Evolutionary conservation across 23 red algal species (phyloP).

Genomic region (Gracilariopsis chorda): DNA sequence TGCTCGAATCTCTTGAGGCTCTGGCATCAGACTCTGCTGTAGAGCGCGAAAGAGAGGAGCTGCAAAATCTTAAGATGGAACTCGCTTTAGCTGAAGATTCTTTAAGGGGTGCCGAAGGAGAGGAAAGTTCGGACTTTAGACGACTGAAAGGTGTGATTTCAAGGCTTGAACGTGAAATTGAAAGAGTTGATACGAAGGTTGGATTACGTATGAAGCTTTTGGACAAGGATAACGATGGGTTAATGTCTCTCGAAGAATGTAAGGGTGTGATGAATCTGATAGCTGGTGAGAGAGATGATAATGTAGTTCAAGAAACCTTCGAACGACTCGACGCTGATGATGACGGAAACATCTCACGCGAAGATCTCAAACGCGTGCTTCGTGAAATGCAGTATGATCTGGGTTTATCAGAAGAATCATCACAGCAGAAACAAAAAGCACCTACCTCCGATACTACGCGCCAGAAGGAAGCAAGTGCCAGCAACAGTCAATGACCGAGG

Average conservation of each 20-base stretch:
- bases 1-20: constrained; percentile 78
- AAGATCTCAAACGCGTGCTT: constrained; percentile 75
- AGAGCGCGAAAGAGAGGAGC: constrained; percentile 76
- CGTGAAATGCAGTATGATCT: constrained; percentile 53
- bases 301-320: constrained; percentile 70
- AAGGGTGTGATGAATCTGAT: constrained; percentile 49
- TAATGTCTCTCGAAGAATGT: constrained; percentile 87
- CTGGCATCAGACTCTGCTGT: constrained; percentile 79
- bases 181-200: constrained; percentile 87
- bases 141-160: constrained; percentile 64
- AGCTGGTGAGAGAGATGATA: constrained; percentile 65
- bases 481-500: too few relatives aligned
- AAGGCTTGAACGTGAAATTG: constrained; percentile 85
- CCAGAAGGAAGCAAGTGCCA: background rate
- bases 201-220: constrained; percentile 91
- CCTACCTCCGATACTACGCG: background rate
- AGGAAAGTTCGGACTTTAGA: constrained; percentile 62
- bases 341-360: constrained; percentile 81
- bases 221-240: constrained; percentile 94
- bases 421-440: background rate
- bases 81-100: constrained; percentile 72
- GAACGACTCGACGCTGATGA: constrained; percentile 79
- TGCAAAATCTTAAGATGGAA: constrained; percentile 90
- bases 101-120: constrained; percentile 36
- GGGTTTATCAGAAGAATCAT: constrained; percentile 22